These are phyloP conservation scores for Cucurbita argyrosperma DNA, from an alignment of 306 rosid genomes.

Conservation along the genomic window DNA sequence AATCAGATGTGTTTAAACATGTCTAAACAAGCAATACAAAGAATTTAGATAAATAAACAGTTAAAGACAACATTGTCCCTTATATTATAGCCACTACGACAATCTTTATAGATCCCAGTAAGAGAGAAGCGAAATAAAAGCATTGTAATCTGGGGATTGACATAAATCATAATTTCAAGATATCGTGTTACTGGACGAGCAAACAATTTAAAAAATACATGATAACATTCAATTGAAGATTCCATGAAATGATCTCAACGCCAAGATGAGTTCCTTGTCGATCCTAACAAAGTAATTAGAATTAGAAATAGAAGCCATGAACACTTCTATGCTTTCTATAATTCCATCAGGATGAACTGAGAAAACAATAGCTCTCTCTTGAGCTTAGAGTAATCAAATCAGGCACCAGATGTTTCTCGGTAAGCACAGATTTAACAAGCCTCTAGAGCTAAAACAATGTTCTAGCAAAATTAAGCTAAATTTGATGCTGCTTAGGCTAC, in stretches of 20 bases:
- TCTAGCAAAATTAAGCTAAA: not conserved
- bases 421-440: not conserved
- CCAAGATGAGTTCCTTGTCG: not conserved
- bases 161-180: not conserved
- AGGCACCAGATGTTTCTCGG: not conserved
- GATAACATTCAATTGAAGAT: not conserved
- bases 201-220: not conserved
- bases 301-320: not conserved
- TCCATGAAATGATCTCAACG: not conserved
- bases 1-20: not conserved
- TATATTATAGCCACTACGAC: not conserved
- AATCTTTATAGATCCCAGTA: not conserved
- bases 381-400: not conserved
- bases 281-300: not conserved
- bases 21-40: not conserved
- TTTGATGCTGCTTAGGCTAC: not conserved
- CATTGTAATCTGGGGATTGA: not conserved
- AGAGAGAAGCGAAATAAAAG: not conserved
- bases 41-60: not conserved
- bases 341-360: not conserved
- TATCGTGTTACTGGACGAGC: not conserved
- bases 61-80: not conserved
- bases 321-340: not conserved
- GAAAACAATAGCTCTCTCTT: not conserved
- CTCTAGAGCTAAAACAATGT: not conserved